phyloP scores from a whole-genome alignment of 108 stramenopile species.

The Cyclostephanos invisitatus region DNA sequence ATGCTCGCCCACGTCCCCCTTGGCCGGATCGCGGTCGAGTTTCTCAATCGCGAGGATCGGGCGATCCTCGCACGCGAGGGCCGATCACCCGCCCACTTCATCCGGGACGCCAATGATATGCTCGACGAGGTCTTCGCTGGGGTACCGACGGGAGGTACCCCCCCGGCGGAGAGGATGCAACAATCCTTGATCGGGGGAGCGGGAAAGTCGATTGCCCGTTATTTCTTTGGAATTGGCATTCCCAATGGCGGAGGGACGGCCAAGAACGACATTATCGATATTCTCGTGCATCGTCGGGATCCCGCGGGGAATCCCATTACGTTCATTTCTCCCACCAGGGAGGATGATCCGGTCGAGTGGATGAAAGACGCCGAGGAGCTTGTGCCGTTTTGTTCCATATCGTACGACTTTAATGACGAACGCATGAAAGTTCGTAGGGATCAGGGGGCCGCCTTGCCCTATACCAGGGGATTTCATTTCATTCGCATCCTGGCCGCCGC shows the following conservation, averaged over 20 bases:
- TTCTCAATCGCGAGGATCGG: conserved; percentile 50
- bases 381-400: conserved; percentile 50
- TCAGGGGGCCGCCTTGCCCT: conserved; percentile 56
- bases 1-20: conserved; percentile 56
- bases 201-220: conserved; percentile 44
- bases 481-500: conserved; percentile 45
- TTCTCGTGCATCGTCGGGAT: conserved; percentile 43
- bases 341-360: conserved; percentile 56
- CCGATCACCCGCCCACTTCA: conserved; percentile 26
- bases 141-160: conserved; percentile 48
- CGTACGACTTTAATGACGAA: conserved; percentile 49
- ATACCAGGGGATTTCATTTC: conserved; percentile 52
- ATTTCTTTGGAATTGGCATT: conserved; percentile 57
- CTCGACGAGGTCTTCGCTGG: conserved; percentile 45
- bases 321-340: conserved; percentile 57
- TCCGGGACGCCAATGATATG: conserved; percentile 34
- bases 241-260: conserved; percentile 56
- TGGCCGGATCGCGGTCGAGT: conserved; percentile 46
- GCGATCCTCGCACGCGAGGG: conserved; percentile 39
- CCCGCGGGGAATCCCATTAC: conserved; percentile 55
- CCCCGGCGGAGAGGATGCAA: conserved; percentile 52
- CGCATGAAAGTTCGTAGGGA: conserved; percentile 47
- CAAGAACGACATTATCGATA: conserved; percentile 41
- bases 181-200: conserved; percentile 42
- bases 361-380: conserved; percentile 62